Percentiles rank a stretch among this genome's conserved stretches.
phyloP scores from a whole-genome alignment of 345 rosid genomes.

The Psidium guajava region DNA sequence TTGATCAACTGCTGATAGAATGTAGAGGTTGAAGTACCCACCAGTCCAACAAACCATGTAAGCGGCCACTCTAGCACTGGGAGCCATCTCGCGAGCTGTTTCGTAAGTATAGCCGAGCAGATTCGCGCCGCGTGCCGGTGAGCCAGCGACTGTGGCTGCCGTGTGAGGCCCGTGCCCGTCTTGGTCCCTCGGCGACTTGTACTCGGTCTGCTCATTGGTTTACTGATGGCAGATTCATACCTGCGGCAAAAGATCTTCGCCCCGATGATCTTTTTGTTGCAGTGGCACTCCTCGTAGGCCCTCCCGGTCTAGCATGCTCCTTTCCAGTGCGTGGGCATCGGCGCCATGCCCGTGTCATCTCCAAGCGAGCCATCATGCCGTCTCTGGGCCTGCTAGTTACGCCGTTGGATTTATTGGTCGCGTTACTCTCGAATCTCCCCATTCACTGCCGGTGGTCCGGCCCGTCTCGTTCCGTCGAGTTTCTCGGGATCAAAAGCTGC shows the following conservation, averaged over 20 bases:
- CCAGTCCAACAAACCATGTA: slow-evolving; percentile 73
- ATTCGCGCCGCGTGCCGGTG: slow-evolving; percentile 44
- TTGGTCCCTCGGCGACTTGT: slow-evolving; percentile 58
- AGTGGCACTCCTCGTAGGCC: slow-evolving; percentile 30
- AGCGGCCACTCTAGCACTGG: slow-evolving; percentile 58
- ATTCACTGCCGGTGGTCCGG: too few species aligned
- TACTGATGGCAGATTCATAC: slow-evolving; percentile 49
- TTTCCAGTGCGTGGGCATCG: slow-evolving; percentile 57
- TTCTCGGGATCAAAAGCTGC: too few species aligned
- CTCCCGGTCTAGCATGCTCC: slow-evolving; percentile 56
- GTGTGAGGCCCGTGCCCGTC: slow-evolving; percentile 89
- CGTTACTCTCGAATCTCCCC: too few species aligned
- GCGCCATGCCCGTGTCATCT: slow-evolving; percentile 47
- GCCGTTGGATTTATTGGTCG: too few species aligned
- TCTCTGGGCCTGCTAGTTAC: too few species aligned
- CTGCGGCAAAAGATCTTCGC: slow-evolving; percentile 51
- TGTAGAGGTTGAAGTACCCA: slow-evolving; percentile 67
- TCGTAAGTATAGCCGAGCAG: slow-evolving; percentile 70
- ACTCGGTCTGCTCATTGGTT: slow-evolving; percentile 50
- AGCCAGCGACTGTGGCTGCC: slow-evolving; percentile 67
- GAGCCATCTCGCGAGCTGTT: slow-evolving; percentile 74
- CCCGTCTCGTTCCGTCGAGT: too few species aligned
- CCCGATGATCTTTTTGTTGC: slow-evolving; percentile 63
- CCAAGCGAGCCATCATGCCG: too few species aligned
- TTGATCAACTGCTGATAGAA: slow-evolving; percentile 59